Conservation (phyloP, 192 early-diverging fungal species). For the Linnemannia zychae region DNA sequence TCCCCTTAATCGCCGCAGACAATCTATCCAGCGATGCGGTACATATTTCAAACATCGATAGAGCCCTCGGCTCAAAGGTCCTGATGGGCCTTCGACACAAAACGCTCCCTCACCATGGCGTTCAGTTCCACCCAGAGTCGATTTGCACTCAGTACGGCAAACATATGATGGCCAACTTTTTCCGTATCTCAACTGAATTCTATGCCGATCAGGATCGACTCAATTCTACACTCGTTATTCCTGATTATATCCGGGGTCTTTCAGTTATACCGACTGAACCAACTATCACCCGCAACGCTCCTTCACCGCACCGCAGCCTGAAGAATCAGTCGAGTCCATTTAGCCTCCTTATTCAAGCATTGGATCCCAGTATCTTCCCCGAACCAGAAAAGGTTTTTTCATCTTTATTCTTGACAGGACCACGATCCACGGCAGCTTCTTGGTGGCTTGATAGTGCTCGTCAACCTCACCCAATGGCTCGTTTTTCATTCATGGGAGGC, state of each 20-base stretch:
- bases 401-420: constrained; percentile 41
- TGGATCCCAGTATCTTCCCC: constrained; percentile 44
- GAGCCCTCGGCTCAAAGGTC: constrained; percentile 38
- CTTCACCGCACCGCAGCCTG: neutral
- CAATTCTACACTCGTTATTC: constrained; percentile 8
- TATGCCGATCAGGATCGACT: constrained; percentile 29
- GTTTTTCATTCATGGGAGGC: constrained; percentile 79
- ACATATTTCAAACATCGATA: constrained; percentile 21
- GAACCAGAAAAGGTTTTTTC: constrained; percentile 59
- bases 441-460: constrained; percentile 80
- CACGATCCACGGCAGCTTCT: constrained; percentile 44
- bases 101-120: constrained; percentile 80
- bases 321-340: constrained; percentile 33
- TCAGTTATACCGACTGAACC: constrained; percentile 23
- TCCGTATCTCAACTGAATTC: constrained; percentile 59
- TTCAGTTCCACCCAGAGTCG: constrained; percentile 98
- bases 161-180: constrained; percentile 83
- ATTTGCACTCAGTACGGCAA: constrained; percentile 87
- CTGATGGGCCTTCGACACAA: constrained; percentile 89
- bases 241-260: constrained; percentile 37
- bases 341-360: constrained; percentile 30
- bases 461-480: constrained; percentile 57
- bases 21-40: constrained; percentile 21
- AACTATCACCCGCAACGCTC: neutral
- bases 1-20: constrained; percentile 52